These are phyloP conservation scores for Saccharum officinarum DNA, from an alignment of 176 grass and related monocot genomes.

Conservation along the genomic window DNA sequence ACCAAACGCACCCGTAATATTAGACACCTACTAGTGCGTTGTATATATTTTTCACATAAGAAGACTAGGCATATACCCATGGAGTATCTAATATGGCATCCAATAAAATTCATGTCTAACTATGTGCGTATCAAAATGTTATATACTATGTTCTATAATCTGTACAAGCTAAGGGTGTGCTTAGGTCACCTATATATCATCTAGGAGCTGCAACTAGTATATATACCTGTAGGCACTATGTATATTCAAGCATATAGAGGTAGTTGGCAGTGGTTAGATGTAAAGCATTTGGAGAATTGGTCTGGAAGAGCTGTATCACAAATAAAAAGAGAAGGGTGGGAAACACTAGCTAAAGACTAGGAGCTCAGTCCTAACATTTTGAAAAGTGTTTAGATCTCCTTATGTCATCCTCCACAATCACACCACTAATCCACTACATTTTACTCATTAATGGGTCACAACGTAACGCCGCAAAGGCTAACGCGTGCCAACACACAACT, in stretches of 20 bases:
- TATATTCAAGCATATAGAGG: background rate
- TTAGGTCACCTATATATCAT: background rate
- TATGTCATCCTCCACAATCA: constrained; percentile 43
- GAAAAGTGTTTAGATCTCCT: constrained; percentile 31
- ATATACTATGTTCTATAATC: too few relatives aligned
- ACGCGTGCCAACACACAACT: constrained; percentile 4
- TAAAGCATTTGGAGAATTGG: constrained; percentile 3
- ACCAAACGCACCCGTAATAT: background rate
- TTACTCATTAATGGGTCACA: constrained; percentile 19
- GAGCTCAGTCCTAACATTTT: constrained; percentile 30
- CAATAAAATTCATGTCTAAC: background rate
- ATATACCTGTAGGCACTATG: background rate
- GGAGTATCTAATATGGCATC: constrained; percentile 20
- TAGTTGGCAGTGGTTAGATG: background rate
- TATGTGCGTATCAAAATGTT: background rate
- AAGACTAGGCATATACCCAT: background rate
- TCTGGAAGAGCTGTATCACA: background rate
- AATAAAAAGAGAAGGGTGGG: background rate
- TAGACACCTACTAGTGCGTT: background rate
- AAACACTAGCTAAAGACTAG: constrained; percentile 18
- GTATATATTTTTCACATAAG: background rate
- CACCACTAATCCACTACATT: constrained; percentile 20
- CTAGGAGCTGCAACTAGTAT: background rate
- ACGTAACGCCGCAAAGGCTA: constrained; percentile 35
- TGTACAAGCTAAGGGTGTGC: too few relatives aligned